A percentile compares a stretch with the other conserved stretches of the same genome.
Evolutionary conservation across 176 grass and related monocot genomes (phyloP).

Genomic region (Triticum aestivum): IWGSC_CS_RefSeq_v2.1 NC_057800.1:660146049-660146548

Average conservation of each 20-base stretch:
- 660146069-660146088: constrained; percentile 81
- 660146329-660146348: constrained; percentile 83
- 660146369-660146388: constrained; percentile 28
- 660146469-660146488: constrained; percentile 42
- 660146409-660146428: neutral
- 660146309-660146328: constrained; percentile 66
- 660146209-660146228: constrained; percentile 37
- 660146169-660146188: constrained; percentile 46
- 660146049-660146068: constrained; percentile 44
- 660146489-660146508: constrained; percentile 96
- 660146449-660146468: constrained; percentile 11
- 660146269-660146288: constrained; percentile 40
- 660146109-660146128: constrained; percentile 12
- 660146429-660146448: constrained; percentile 17
- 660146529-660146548: constrained; percentile 96
- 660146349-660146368: constrained; percentile 77
- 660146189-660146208: constrained; percentile 43
- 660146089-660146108: constrained; percentile 83
- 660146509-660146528: constrained; percentile 77
- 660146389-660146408: constrained; percentile 2
- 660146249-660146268: constrained; percentile 40
- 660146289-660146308: constrained; percentile 48
- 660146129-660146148: neutral
- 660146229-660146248: constrained; percentile 46
- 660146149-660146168: constrained; percentile 20